Evolutionary conservation across 2,329 filamentous ascomycete species (phyloP).

Genomic region (Epichloe sibirici): DNA sequence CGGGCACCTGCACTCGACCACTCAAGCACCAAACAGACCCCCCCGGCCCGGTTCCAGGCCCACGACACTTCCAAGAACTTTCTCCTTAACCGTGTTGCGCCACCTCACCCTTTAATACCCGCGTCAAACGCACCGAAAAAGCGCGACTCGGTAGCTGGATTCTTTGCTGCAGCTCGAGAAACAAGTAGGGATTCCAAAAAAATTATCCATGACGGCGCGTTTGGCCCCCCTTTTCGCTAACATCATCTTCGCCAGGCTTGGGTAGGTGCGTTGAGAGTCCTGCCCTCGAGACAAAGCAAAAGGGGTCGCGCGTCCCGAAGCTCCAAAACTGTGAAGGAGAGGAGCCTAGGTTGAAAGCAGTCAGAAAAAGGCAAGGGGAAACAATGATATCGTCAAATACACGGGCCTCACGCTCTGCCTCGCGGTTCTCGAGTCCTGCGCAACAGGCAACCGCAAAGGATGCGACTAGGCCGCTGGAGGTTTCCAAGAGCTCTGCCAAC

Average conservation of each 20-base stretch:
- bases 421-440: constrained; percentile 44
- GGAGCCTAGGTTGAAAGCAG: not conserved
- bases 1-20: not conserved
- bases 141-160: constrained; percentile 20
- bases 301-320: not conserved
- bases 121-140: constrained; percentile 17
- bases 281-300: constrained; percentile 8
- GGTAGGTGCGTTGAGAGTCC: constrained; percentile 18
- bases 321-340: constrained; percentile 1
- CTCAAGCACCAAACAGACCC: not conserved
- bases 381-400: constrained; percentile 31
- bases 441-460: constrained; percentile 16
- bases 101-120: constrained; percentile 15
- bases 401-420: constrained; percentile 34
- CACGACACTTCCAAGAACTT: constrained; percentile 9
- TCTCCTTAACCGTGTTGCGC: constrained; percentile 11
- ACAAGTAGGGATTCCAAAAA: constrained; percentile 13
- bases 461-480: constrained; percentile 22
- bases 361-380: not conserved
- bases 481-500: constrained; percentile 21
- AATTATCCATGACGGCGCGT: not conserved
- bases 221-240: constrained; percentile 7
- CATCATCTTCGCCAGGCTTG: constrained; percentile 12
- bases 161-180: constrained; percentile 20
- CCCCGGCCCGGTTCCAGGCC: constrained; percentile 11